These are phyloP conservation scores for Oryza officinalis DNA, from an alignment of 176 grass and related monocot species.

Conservation along the genomic window DNA sequence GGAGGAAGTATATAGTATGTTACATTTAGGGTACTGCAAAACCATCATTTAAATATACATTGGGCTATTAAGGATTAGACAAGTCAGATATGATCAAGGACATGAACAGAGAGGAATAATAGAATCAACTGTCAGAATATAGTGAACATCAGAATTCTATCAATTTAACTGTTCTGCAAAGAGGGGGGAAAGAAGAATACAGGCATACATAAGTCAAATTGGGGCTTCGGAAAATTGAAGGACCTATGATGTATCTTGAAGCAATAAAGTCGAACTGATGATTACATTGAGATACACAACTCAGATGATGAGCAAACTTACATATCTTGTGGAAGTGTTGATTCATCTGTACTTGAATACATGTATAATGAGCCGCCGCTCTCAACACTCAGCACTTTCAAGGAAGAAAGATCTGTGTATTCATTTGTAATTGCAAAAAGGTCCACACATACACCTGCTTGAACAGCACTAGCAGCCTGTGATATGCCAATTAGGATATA, in stretches of 20 bases:
- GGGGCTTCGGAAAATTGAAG: background rate
- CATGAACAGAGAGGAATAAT: background rate
- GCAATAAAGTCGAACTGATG: background rate
- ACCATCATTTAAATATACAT: background rate
- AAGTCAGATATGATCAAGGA: slow-evolving; percentile 16
- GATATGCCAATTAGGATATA: slow-evolving; percentile 62
- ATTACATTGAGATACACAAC: slow-evolving; percentile 24
- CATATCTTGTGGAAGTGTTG: slow-evolving; percentile 97
- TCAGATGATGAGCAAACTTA: slow-evolving; percentile 43
- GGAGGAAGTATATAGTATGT: background rate
- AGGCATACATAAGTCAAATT: slow-evolving; percentile 13
- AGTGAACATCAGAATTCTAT: slow-evolving; percentile 2
- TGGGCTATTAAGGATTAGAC: background rate
- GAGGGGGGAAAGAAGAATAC: background rate
- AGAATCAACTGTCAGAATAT: background rate
- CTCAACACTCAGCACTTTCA: slow-evolving; percentile 89
- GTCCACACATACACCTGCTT: slow-evolving; percentile 98
- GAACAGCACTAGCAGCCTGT: slow-evolving; percentile 96
- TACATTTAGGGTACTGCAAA: slow-evolving; percentile 6
- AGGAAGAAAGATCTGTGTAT: slow-evolving; percentile 81
- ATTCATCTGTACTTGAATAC: slow-evolving; percentile 87
- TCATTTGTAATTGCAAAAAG: slow-evolving; percentile 96
- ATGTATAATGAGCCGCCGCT: slow-evolving; percentile 93
- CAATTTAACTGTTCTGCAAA: background rate
- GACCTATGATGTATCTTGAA: slow-evolving; percentile 8